Conservation (phyloP, 169 alveolate species). For the Plasmodium ovale region DNA sequence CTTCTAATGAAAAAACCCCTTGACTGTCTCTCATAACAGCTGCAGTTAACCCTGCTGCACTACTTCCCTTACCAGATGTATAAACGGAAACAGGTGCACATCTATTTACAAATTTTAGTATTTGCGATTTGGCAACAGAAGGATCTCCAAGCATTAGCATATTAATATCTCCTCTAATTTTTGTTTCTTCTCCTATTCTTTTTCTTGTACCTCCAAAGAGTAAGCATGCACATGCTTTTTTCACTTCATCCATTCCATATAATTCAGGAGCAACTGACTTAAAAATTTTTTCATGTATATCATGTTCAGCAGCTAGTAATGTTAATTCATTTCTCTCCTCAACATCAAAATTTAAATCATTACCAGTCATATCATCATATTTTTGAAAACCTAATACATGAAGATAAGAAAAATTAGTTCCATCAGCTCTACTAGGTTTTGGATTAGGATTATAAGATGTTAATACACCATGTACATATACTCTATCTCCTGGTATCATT, state of each 20-base stretch:
- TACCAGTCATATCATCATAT: conserved; percentile 73
- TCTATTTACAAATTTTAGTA: conserved; percentile 96
- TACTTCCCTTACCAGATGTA: conserved; percentile 99
- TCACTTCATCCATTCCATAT: conserved; percentile 96
- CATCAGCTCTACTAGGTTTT: conserved; percentile 75
- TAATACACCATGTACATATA: conserved; percentile 94
- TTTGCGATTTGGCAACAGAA: conserved; percentile 98
- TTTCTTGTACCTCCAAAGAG: conserved; percentile 99
- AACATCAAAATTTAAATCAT: conserved; percentile 81
- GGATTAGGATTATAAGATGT: conserved; percentile 81
- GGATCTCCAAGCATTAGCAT: conserved; percentile 98
- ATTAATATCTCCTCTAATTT: conserved; percentile 97
- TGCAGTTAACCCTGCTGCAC: conserved; percentile 99
- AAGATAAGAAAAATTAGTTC: conserved; percentile 82
- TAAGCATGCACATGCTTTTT: conserved; percentile 98
- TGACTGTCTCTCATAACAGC: conserved; percentile 94
- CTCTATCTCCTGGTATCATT: conserved; percentile 98
- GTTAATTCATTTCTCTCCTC: conserved; percentile 86
- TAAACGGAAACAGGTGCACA: conserved; percentile 99
- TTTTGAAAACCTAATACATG: conserved; percentile 88
- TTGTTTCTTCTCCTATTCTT: conserved; percentile 95
- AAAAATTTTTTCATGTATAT: conserved; percentile 93
- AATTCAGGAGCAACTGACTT: conserved; percentile 98
- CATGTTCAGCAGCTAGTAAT: conserved; percentile 90
- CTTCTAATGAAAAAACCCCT: conserved; percentile 96